A percentile compares a stretch with the other conserved stretches of the same genome.
Conservation (phyloP, 257 asterid genomes). For the Capsicum baccatum region DNA sequence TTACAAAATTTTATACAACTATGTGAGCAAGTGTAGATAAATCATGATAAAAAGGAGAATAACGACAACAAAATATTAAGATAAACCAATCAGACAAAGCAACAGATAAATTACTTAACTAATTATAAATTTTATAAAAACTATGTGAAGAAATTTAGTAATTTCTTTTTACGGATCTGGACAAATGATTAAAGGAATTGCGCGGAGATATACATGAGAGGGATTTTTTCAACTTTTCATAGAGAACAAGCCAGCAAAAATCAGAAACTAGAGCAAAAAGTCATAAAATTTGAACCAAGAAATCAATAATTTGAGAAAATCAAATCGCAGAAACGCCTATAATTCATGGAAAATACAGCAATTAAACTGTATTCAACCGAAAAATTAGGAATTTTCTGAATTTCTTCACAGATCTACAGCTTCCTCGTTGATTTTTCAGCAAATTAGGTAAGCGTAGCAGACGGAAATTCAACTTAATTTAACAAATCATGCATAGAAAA, state of each 20-base stretch:
- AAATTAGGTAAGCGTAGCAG: background rate
- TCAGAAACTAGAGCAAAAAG: background rate
- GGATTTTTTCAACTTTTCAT: background rate
- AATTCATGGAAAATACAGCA: background rate
- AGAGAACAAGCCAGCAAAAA: slow-evolving; percentile 11
- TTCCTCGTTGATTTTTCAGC: background rate
- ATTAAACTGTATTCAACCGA: background rate
- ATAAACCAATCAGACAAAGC: no score
- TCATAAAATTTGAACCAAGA: background rate
- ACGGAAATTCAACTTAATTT: background rate
- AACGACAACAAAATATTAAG: no score
- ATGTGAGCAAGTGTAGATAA: no score
- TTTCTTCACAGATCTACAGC: slow-evolving; percentile 18
- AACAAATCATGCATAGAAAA: background rate
- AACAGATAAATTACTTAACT: no score
- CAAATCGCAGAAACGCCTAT: background rate
- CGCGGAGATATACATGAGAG: background rate
- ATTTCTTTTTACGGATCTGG: background rate
- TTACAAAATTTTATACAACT: background rate
- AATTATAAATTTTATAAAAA: no score
- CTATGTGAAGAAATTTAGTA: no score
- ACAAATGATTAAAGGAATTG: slow-evolving; percentile 16
- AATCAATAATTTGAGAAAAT: background rate
- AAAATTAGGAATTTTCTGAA: background rate
- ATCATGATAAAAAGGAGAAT: no score